These are phyloP conservation scores for Avena insularis DNA, from an alignment of 176 grass and related monocot species.

Conservation along the genomic window DNA sequence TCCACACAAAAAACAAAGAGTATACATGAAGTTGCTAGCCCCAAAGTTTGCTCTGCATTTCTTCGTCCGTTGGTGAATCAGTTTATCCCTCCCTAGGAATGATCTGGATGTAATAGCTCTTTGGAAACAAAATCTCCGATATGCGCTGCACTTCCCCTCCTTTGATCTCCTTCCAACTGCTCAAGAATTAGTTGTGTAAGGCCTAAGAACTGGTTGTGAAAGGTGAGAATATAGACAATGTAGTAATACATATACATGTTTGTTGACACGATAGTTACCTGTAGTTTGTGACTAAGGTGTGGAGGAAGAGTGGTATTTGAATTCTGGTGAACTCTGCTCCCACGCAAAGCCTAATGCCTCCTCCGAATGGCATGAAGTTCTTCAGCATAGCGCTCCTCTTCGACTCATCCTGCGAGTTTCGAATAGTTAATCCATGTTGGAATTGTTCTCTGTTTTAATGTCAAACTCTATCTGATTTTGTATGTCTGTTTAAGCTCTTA, in stretches of 20 bases:
- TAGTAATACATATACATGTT: too few species aligned
- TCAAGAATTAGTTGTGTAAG: not conserved
- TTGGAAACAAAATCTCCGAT: conserved; percentile 16
- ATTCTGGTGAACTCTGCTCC: conserved; percentile 28
- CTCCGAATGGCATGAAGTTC: conserved; percentile 35
- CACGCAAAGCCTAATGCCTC: conserved; percentile 18
- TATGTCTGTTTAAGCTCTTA: too few species aligned
- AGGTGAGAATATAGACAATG: too few species aligned
- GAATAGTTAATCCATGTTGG: too few species aligned
- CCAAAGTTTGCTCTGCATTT: too few species aligned
- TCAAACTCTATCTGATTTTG: too few species aligned
- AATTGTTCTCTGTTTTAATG: too few species aligned
- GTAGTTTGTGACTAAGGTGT: conserved; percentile 33
- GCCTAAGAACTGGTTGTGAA: too few species aligned
- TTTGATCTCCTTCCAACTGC: conserved; percentile 41
- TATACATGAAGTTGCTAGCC: too few species aligned
- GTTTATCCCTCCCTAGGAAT: not conserved
- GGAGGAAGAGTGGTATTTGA: conserved; percentile 28
- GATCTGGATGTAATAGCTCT: conserved; percentile 30
- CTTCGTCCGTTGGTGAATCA: too few species aligned
- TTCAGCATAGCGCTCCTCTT: not conserved
- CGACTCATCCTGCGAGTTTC: not conserved
- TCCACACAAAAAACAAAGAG: too few species aligned
- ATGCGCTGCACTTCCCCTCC: conserved; percentile 19
- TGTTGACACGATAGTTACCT: not conserved